Conservation (phyloP, 129 eudicot genomes). For the Scalesia atractyloides region DNA sequence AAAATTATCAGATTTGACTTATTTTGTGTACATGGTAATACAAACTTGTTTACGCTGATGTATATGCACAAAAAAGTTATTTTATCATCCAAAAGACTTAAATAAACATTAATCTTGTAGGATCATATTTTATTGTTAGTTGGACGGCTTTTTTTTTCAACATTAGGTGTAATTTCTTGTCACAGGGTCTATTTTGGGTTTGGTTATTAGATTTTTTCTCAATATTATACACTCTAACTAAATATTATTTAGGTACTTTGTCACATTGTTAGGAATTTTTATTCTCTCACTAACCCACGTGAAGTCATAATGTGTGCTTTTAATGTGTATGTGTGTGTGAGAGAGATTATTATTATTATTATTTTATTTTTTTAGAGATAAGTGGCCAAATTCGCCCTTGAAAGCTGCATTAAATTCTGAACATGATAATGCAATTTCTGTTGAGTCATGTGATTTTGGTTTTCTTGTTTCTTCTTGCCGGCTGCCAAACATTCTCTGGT, state of each 20-base stretch:
- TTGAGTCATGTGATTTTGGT: constrained; percentile 61
- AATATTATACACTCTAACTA: constrained; percentile 3
- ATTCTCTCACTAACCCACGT: constrained; percentile 33
- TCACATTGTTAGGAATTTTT: constrained; percentile 23
- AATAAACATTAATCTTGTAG: background rate
- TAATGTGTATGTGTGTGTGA: background rate
- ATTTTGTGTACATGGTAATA: background rate
- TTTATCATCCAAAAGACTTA: background rate
- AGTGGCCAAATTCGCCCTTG: constrained; percentile 34
- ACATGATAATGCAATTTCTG: constrained; percentile 40
- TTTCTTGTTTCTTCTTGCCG: constrained; percentile 35
- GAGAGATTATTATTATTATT: background rate
- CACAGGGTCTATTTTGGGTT: constrained; percentile 25
- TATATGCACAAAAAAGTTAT: background rate
- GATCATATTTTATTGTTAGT: background rate
- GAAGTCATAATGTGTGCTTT: constrained; percentile 11
- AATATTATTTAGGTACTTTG: constrained; percentile 6
- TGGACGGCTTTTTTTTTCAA: constrained; percentile 8
- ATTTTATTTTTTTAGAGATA: background rate
- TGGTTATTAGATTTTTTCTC: constrained; percentile 13
- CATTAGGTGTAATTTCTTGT: constrained; percentile 24
- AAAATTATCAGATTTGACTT: background rate
- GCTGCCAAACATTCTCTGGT: constrained; percentile 46
- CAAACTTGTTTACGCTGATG: background rate
- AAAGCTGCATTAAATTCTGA: constrained; percentile 48